Conservation (phyloP, 768 basidiomycete species). For the Xerocomellus amylosporus region DNA sequence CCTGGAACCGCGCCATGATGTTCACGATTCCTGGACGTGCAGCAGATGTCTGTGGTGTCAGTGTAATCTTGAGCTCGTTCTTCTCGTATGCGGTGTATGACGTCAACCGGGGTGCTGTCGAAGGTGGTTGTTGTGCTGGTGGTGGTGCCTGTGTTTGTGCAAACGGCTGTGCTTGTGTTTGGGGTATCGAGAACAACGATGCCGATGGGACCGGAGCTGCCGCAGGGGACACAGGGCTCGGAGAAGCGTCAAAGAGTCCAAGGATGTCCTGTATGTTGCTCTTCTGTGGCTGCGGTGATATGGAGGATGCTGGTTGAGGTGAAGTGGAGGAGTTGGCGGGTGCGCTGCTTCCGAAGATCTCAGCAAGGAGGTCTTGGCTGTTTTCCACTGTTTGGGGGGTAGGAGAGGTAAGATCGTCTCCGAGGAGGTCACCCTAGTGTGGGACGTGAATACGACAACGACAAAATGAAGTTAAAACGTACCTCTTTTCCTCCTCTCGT, state of each 20-base stretch:
- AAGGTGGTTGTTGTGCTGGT: slow-evolving; percentile 31
- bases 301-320: slow-evolving; percentile 35
- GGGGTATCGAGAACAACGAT: slow-evolving; percentile 38
- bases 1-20: slow-evolving; percentile 85
- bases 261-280: slow-evolving; percentile 87
- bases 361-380: slow-evolving; percentile 86
- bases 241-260: slow-evolving; percentile 70
- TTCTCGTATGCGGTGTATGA: slow-evolving; percentile 90
- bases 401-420: slow-evolving; percentile 61
- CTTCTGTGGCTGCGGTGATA: slow-evolving; percentile 48
- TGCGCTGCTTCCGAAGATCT: slow-evolving; percentile 74
- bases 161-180: slow-evolving; percentile 32
- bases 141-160: slow-evolving; percentile 34
- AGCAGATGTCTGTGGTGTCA: slow-evolving; percentile 83
- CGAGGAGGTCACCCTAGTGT: slow-evolving; percentile 68
- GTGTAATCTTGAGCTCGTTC: slow-evolving; percentile 82
- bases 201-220: slow-evolving; percentile 20
- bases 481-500: slow-evolving; percentile 76
- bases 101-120: slow-evolving; percentile 50
- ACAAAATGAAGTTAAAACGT: slow-evolving; percentile 15
- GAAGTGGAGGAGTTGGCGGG: slow-evolving; percentile 28
- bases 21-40: slow-evolving; percentile 86
- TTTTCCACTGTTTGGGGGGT: slow-evolving; percentile 47
- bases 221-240: slow-evolving; percentile 31
- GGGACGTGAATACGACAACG: not conserved